Conservation (phyloP, 2,329 filamentous ascomycete genomes). For the Paracoccidioides lutzii region DNA sequence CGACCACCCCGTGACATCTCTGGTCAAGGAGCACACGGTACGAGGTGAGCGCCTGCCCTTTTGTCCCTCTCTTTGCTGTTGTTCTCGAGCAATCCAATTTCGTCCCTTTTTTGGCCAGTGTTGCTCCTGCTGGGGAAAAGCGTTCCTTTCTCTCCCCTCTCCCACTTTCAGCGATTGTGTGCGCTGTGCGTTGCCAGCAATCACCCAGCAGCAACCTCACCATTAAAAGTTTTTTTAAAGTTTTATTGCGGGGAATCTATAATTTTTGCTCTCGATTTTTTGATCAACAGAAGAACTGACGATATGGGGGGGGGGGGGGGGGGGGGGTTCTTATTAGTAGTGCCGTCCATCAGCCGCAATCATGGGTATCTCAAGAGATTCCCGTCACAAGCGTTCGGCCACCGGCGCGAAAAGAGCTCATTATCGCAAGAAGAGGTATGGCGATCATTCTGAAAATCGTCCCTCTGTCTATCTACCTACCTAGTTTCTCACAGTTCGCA, state of each 20-base stretch:
- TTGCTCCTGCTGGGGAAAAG: neutral
- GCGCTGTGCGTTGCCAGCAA: neutral
- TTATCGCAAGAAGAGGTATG: conserved; percentile 57
- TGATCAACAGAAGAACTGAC: neutral
- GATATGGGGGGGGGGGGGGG: neutral
- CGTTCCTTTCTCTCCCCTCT: neutral
- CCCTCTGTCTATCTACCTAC: conserved; percentile 38
- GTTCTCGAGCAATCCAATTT: neutral
- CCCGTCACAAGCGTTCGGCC: conserved; percentile 98
- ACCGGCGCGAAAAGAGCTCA: conserved; percentile 94
- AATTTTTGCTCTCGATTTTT: neutral
- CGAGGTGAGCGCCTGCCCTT: conserved; percentile 28
- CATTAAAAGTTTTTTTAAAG: neutral
- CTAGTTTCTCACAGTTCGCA: conserved; percentile 53
- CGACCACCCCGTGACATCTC: conserved; percentile 26
- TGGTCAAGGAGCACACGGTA: conserved; percentile 34
- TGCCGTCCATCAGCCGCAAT: conserved; percentile 56
- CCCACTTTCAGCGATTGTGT: neutral
- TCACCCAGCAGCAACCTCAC: neutral
- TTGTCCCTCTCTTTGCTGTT: conserved; percentile 7
- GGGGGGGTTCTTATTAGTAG: conserved; percentile 16
- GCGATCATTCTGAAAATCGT: conserved; percentile 1
- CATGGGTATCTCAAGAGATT: conserved; percentile 99
- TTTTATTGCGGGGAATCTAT: neutral
- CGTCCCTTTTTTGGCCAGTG: neutral